Conservation (phyloP, 2,329 filamentous ascomycete species). For the Fonsecaea multimorphosa region DNA sequence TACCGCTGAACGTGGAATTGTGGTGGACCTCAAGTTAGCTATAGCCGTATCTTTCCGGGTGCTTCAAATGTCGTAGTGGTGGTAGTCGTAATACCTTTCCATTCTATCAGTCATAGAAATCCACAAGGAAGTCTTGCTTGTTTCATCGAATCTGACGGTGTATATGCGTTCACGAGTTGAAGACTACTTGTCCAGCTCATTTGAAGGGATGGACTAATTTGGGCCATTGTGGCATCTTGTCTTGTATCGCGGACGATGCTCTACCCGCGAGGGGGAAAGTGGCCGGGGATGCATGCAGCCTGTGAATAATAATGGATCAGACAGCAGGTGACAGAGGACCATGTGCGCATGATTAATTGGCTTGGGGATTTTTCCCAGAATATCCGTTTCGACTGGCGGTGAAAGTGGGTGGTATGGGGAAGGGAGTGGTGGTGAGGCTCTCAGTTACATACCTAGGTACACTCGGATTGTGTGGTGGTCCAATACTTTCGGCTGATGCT, state of each 20-base stretch:
- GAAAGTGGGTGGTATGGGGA: not conserved
- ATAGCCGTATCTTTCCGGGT: not conserved
- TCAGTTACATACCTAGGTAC: no score
- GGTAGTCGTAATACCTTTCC: not conserved
- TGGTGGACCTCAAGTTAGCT: not conserved
- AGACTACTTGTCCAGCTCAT: not conserved
- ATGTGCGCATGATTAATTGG: conserved; percentile 3
- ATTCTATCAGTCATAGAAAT: conserved; percentile 1
- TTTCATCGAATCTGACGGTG: no score
- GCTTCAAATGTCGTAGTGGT: not conserved
- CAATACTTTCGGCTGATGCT: not conserved
- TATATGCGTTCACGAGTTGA: no score
- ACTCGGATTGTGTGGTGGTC: no score
- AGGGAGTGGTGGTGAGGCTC: conserved; percentile 4
- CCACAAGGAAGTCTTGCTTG: not conserved
- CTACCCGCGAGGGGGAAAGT: not conserved
- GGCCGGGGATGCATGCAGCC: not conserved
- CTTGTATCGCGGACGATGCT: not conserved
- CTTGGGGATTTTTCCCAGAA: conserved; percentile 4
- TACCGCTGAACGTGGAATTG: not conserved
- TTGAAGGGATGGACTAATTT: not conserved
- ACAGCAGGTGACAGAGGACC: conserved; percentile 2
- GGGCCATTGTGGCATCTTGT: not conserved
- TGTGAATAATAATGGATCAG: conserved; percentile 9
- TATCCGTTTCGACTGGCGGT: not conserved